These are phyloP conservation scores for Wickerhamiella australiensis DNA, from an alignment of 805 yeast genomes.

Conservation along the genomic window DNA sequence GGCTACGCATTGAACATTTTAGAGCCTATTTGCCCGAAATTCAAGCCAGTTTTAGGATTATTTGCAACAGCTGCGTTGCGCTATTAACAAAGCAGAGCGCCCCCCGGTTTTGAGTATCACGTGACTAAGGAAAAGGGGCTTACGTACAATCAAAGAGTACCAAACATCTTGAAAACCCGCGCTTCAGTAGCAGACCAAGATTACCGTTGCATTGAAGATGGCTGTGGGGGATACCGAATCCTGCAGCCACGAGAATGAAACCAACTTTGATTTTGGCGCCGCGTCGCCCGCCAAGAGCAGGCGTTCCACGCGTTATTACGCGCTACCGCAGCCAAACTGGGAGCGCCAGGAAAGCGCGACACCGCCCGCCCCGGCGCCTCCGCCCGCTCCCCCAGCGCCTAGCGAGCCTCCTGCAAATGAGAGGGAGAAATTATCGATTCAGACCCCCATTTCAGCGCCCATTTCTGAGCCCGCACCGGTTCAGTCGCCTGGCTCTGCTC, in stretches of 20 bases:
- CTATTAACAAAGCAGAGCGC: too few species aligned
- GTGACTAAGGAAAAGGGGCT: neutral
- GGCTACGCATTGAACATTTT: too few species aligned
- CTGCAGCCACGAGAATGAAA: slow-evolving; percentile 11
- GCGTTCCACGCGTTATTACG: slow-evolving; percentile 9
- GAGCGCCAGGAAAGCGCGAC: slow-evolving; percentile 6
- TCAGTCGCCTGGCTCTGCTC: neutral
- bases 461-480: neutral
- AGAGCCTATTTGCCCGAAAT: too few species aligned
- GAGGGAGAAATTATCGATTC: neutral
- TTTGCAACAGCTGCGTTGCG: too few species aligned
- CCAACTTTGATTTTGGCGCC: neutral
- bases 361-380: neutral
- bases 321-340: slow-evolving; percentile 12
- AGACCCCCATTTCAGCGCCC: neutral
- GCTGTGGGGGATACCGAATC: slow-evolving; percentile 13
- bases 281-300: slow-evolving; percentile 2
- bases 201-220: slow-evolving; percentile 8
- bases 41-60: too few species aligned
- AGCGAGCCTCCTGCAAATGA: slow-evolving; percentile 39
- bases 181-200: neutral
- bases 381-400: slow-evolving; percentile 60
- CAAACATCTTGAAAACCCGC: slow-evolving; percentile 2
- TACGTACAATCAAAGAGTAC: neutral
- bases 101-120: neutral